These are phyloP conservation scores for Talaromyces trachyspermus DNA, from an alignment of 495 filamentous ascomycete genomes.

Conservation along the genomic window DNA sequence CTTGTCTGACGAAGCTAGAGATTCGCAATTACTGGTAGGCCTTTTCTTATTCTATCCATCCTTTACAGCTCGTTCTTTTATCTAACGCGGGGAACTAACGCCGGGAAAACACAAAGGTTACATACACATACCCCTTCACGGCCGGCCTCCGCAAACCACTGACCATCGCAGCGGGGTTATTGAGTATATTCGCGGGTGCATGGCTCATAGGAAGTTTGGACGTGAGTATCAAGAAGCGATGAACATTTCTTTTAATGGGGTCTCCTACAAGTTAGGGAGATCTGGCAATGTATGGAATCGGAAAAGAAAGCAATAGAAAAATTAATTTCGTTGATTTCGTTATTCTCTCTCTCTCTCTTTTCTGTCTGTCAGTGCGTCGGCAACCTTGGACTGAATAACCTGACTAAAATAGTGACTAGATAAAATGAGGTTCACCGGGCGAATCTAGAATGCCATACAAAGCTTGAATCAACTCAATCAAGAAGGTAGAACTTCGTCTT, in stretches of 20 bases:
- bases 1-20: slow-evolving; percentile 79
- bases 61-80: background rate
- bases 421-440: too few species aligned
- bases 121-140: slow-evolving; percentile 74
- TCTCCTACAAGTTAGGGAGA: background rate
- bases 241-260: slow-evolving; percentile 10
- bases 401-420: too few species aligned
- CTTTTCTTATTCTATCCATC: background rate
- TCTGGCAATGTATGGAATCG: too few species aligned
- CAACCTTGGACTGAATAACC: too few species aligned
- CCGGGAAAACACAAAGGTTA: slow-evolving; percentile 16
- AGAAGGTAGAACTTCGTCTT: too few species aligned
- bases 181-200: slow-evolving; percentile 64
- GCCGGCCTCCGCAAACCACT: slow-evolving; percentile 82
- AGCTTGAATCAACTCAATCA: too few species aligned
- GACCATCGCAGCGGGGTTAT: slow-evolving; percentile 65
- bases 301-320: background rate
- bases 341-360: background rate
- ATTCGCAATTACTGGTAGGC: slow-evolving; percentile 65
- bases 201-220: slow-evolving; percentile 76
- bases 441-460: too few species aligned
- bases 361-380: background rate
- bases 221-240: slow-evolving; percentile 55
- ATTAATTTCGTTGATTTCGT: slow-evolving; percentile 2
- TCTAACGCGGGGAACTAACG: too few species aligned